These are phyloP conservation scores for Auriscalpium orientale DNA, from an alignment of 768 basidiomycete genomes.

Conservation along the genomic window DNA sequence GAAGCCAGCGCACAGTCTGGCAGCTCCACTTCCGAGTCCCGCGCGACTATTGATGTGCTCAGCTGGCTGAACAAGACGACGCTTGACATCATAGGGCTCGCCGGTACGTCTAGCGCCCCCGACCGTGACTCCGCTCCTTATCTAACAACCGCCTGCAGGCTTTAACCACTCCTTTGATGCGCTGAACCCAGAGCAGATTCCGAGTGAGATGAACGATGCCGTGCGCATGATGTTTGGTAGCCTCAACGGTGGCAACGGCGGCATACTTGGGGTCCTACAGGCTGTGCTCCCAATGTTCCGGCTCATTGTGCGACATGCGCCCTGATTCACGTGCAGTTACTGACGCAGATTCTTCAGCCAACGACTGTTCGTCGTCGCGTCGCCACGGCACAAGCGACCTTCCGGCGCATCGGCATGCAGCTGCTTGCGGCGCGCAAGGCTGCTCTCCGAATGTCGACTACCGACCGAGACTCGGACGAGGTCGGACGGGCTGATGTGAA, in stretches of 20 bases:
- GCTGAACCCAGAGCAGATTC: slow-evolving; percentile 19
- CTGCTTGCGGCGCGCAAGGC: slow-evolving; percentile 46
- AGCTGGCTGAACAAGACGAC: slow-evolving; percentile 16
- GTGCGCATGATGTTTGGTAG: slow-evolving; percentile 25
- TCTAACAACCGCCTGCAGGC: slow-evolving; percentile 18
- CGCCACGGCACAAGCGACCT: slow-evolving; percentile 29
- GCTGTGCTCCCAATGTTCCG: slow-evolving; percentile 30
- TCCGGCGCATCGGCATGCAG: slow-evolving; percentile 42
- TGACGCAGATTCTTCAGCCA: neutral
- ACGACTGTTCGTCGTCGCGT: neutral
- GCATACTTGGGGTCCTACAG: slow-evolving; percentile 26
- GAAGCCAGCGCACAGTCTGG: neutral
- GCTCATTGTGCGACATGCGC: slow-evolving; percentile 26
- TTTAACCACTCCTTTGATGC: slow-evolving; percentile 32
- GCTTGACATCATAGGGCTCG: slow-evolving; percentile 19
- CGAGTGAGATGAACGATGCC: slow-evolving; percentile 26
- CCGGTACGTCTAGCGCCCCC: slow-evolving; percentile 6
- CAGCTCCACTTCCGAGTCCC: neutral
- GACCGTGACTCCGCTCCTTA: neutral
- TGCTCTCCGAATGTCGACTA: slow-evolving; percentile 13
- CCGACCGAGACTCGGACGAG: neutral
- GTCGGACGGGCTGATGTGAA: slow-evolving; percentile 10
- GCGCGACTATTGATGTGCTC: slow-evolving; percentile 5
- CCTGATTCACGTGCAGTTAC: too few species aligned
- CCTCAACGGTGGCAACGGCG: neutral